A percentile compares a stretch with the other conserved stretches of the same genome.
Evolutionary conservation across 352 stramenopile species (phyloP).

Genomic region (Globisporangium nunn): DNA sequence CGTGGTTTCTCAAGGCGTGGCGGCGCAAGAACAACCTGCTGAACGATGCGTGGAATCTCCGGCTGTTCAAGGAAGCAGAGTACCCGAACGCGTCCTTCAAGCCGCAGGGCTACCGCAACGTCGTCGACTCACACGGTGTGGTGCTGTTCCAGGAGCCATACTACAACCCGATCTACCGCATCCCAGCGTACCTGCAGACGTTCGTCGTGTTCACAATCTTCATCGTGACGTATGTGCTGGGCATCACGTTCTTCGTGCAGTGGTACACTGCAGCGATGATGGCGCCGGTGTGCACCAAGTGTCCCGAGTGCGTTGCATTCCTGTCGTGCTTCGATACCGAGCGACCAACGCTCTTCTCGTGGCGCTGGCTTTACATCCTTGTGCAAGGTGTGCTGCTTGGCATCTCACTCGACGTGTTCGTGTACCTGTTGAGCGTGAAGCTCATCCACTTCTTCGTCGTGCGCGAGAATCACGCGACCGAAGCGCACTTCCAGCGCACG

Average conservation of each 20-base stretch:
- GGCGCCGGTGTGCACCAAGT: constrained; percentile 73
- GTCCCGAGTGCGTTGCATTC: constrained; percentile 60
- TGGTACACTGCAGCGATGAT: constrained; percentile 87
- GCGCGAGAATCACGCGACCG: constrained; percentile 76
- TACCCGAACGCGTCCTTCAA: constrained; percentile 78
- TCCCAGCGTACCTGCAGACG: constrained; percentile 76
- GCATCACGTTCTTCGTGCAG: constrained; percentile 82
- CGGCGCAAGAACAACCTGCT: constrained; percentile 70
- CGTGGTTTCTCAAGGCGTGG: constrained; percentile 74
- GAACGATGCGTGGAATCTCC: constrained; percentile 78
- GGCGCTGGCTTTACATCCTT: constrained; percentile 80
- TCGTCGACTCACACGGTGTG: constrained; percentile 63
- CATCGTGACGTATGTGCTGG: constrained; percentile 68
- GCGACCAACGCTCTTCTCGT: constrained; percentile 59
- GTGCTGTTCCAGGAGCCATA: constrained; percentile 78
- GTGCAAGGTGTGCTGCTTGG: constrained; percentile 75
- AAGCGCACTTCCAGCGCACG: constrained; percentile 74
- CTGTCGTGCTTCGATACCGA: constrained; percentile 80
- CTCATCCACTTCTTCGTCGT: constrained; percentile 79
- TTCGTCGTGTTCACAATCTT: constrained; percentile 77
- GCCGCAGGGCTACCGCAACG: constrained; percentile 65
- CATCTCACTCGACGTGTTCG: constrained; percentile 77
- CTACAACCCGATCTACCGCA: constrained; percentile 71
- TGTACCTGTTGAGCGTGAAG: constrained; percentile 80
- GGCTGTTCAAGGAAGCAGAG: constrained; percentile 82